Percentiles rank a stretch among this genome's conserved stretches.
Evolutionary conservation across 225 moss, liverwort and hornwort genomes (phyloP).

Genomic region (Straminergon stramineum): DNA sequence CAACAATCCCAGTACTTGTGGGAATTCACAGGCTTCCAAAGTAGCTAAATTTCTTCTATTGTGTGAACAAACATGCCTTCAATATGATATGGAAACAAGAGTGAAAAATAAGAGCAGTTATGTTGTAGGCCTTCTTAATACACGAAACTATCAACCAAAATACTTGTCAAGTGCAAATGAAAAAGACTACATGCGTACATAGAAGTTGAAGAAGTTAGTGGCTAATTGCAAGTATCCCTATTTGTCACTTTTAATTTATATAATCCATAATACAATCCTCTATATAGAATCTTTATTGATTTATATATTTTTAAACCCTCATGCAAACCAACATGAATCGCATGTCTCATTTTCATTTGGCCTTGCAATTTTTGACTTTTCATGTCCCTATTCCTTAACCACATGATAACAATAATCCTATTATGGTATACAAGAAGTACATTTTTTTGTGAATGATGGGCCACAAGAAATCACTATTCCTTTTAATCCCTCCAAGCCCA

Average conservation of each 20-base stretch:
- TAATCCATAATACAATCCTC: too few species aligned
- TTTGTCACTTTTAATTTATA: neutral
- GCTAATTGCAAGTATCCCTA: accelerated
- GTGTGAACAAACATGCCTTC: neutral
- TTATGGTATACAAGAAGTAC: neutral
- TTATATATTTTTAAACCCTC: neutral
- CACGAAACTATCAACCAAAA: neutral
- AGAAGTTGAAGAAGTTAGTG: neutral
- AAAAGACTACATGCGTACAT: neutral
- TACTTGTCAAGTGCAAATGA: neutral
- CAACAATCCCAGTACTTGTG: too few species aligned
- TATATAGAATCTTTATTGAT: neutral
- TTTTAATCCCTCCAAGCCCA: too few species aligned
- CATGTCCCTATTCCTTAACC: neutral
- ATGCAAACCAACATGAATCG: accelerated
- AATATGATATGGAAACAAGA: neutral
- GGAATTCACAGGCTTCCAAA: too few species aligned
- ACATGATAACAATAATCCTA: neutral
- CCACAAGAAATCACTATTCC: neutral
- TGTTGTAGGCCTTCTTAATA: neutral
- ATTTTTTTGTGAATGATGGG: neutral
- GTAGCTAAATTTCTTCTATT: too few species aligned
- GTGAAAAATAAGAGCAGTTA: neutral
- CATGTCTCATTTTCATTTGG: neutral
- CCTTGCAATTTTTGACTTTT: neutral